Conservation (phyloP, 768 basidiomycete species). For the Russula compacta region DNA sequence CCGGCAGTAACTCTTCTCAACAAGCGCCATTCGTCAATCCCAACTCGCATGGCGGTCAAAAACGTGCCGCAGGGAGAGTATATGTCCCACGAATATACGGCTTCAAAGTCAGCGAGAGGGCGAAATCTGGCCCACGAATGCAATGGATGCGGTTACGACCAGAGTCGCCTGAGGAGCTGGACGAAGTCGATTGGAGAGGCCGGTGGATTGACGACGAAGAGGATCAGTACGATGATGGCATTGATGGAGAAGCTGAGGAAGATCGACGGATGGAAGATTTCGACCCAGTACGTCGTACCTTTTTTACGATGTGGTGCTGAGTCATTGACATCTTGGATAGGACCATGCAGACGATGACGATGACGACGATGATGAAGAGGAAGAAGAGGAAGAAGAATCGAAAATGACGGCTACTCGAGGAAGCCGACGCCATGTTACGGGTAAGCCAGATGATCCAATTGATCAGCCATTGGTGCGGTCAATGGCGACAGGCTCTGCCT, state of each 20-base stretch:
- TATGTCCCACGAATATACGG: constrained; percentile 94
- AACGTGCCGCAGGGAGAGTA: constrained; percentile 75
- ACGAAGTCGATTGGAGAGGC: constrained; percentile 84
- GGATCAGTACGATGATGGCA: constrained; percentile 51
- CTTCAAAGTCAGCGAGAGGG: constrained; percentile 93
- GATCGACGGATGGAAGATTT: constrained; percentile 83
- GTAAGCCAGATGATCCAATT: constrained; percentile 1
- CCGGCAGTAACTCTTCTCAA: constrained; percentile 39
- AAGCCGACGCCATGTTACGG: constrained; percentile 16
- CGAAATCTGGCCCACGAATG: constrained; percentile 94
- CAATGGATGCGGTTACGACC: constrained; percentile 90
- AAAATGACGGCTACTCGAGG: constrained; percentile 18
- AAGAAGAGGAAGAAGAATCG: constrained; percentile 38
- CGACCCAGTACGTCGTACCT: constrained; percentile 50
- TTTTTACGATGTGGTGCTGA: background rate
- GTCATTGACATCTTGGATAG: constrained; percentile 14
- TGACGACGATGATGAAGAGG: constrained; percentile 46
- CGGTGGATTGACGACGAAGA: constrained; percentile 79
- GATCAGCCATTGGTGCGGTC: constrained; percentile 11
- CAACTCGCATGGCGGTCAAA: constrained; percentile 83
- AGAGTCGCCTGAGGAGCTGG: constrained; percentile 68
- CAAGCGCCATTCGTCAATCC: constrained; percentile 68
- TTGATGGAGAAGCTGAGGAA: constrained; percentile 32
- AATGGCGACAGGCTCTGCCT: constrained; percentile 10
- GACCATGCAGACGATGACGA: constrained; percentile 38